phyloP scores from a whole-genome alignment of 345 rosid species.

The Gossypioides kirkii region DNA sequence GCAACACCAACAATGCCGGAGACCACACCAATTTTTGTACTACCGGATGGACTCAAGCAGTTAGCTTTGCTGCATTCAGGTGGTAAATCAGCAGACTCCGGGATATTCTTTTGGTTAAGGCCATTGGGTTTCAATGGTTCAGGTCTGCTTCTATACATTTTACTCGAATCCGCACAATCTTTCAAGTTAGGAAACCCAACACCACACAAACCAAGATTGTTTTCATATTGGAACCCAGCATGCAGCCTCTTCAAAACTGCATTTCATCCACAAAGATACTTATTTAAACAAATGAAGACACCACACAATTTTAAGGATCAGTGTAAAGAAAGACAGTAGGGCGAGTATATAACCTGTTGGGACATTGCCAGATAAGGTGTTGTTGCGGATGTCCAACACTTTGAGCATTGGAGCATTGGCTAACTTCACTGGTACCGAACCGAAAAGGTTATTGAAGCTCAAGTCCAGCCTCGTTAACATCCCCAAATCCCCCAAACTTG shows the following conservation, averaged over 20 bases:
- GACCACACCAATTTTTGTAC: conserved; percentile 34
- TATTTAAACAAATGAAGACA: neutral
- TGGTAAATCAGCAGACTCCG: conserved; percentile 60
- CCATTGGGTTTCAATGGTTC: conserved; percentile 60
- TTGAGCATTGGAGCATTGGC: conserved; percentile 56
- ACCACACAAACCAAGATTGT: conserved; percentile 78
- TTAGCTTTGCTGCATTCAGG: conserved; percentile 34
- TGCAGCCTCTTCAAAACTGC: conserved; percentile 71
- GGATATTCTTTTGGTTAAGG: conserved; percentile 39
- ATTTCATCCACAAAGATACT: conserved; percentile 14
- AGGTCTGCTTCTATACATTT: conserved; percentile 39
- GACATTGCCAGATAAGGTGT: conserved; percentile 75
- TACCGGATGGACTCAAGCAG: conserved; percentile 33
- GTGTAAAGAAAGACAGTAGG: neutral
- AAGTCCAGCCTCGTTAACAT: conserved; percentile 69
- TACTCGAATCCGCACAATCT: conserved; percentile 42
- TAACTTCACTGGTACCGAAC: conserved; percentile 71
- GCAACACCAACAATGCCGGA: conserved; percentile 45
- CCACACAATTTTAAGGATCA: neutral
- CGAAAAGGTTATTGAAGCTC: conserved; percentile 80
- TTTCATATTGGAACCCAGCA: conserved; percentile 62
- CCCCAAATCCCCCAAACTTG: conserved; percentile 68
- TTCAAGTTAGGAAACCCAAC: conserved; percentile 50
- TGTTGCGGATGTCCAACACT: conserved; percentile 77
- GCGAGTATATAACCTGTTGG: conserved; percentile 52